Conservation (phyloP, 306 rosid genomes). For the Sophora flavescens region DNA sequence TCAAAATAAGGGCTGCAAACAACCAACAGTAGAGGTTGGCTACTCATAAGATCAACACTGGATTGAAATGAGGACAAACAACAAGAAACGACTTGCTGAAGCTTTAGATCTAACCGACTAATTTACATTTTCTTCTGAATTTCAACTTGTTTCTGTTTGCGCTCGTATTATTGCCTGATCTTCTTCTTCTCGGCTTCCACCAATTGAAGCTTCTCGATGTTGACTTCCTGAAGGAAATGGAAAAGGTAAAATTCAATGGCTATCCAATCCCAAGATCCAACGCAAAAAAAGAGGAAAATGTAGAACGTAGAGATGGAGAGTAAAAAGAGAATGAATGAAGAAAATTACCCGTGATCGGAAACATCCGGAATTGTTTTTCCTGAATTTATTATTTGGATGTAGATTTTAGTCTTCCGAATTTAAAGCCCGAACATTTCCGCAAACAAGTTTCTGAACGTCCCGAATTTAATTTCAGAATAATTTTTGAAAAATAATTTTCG, state of each 20-base stretch:
- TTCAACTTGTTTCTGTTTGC: conserved; percentile 91
- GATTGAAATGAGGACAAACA: conserved; percentile 40
- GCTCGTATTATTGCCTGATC: conserved; percentile 94
- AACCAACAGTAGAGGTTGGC: conserved; percentile 44
- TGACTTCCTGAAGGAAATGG: conserved; percentile 69
- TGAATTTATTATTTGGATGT: too few species aligned
- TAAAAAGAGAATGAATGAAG: conserved; percentile 1
- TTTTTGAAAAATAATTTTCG: too few species aligned
- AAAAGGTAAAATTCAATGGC: background rate
- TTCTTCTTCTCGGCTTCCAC: conserved; percentile 97
- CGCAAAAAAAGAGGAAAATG: background rate
- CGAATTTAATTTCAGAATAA: too few species aligned
- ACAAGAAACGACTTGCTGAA: conserved; percentile 33
- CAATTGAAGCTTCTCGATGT: conserved; percentile 94
- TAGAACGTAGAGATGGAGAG: background rate
- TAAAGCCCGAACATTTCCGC: too few species aligned
- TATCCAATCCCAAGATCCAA: background rate
- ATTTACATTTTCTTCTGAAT: conserved; percentile 90
- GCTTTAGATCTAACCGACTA: conserved; percentile 21
- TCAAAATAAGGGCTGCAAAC: conserved; percentile 44
- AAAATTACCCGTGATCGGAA: too few species aligned
- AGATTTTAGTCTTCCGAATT: too few species aligned
- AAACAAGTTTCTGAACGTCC: too few species aligned
- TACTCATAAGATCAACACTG: conserved; percentile 32
- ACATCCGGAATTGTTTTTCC: too few species aligned